Percentiles rank a stretch among this genome's conserved stretches.
Evolutionary conservation across 352 stramenopile species (phyloP).

Genomic region (Globisporangium nagaii): DNA sequence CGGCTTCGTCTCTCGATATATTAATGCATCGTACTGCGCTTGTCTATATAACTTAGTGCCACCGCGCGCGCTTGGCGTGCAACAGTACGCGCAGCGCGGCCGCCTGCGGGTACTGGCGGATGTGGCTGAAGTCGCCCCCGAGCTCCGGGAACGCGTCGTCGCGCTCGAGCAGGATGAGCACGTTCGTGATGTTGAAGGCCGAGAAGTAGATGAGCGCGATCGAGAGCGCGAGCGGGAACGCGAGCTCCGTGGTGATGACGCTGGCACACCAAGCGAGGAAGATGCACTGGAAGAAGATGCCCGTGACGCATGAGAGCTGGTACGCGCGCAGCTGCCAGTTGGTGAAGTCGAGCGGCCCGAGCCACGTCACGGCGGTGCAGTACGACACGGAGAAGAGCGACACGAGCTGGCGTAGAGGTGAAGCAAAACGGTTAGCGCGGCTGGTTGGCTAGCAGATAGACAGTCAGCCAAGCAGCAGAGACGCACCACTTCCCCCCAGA

Average conservation of each 20-base stretch:
- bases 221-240: constrained; percentile 26
- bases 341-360: constrained; percentile 48
- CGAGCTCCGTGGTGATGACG: constrained; percentile 18
- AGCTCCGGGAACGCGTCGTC: constrained; percentile 14
- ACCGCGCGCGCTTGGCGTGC: constrained; percentile 18
- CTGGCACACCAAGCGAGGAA: constrained; percentile 28
- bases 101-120: not conserved
- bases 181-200: constrained; percentile 52
- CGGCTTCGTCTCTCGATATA: constrained; percentile 1
- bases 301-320: constrained; percentile 27
- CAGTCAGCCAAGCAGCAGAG: not conserved
- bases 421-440: too few relatives aligned
- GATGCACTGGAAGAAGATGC: constrained; percentile 27
- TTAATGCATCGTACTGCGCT: not conserved
- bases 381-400: constrained; percentile 46
- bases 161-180: constrained; percentile 46
- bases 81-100: constrained; percentile 1
- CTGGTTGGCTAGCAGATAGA: too few relatives aligned
- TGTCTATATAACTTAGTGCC: constrained; percentile 10
- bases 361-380: constrained; percentile 31
- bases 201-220: constrained; percentile 35
- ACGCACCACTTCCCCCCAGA: constrained; percentile 30
- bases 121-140: not conserved
- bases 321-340: constrained; percentile 38
- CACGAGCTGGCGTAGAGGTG: constrained; percentile 24